phyloP scores from a whole-genome alignment of 768 basidiomycete genomes.

The Tricholoma furcatifolium region DNA sequence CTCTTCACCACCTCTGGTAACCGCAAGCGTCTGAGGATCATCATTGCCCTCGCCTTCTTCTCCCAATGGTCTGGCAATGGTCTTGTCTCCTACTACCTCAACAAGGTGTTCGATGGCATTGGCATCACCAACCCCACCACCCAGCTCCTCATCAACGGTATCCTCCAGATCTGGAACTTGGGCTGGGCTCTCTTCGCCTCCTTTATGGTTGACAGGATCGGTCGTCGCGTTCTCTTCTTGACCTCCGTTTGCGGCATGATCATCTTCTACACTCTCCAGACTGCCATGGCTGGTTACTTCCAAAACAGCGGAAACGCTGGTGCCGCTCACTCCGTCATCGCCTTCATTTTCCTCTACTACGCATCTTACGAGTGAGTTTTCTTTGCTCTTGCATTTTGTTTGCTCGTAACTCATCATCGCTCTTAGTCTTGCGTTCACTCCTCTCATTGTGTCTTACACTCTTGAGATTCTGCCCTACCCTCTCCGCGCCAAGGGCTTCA shows the following conservation, averaged over 20 bases:
- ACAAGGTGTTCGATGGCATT: conserved; percentile 65
- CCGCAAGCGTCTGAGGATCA: conserved; percentile 72
- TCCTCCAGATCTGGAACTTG: conserved; percentile 83
- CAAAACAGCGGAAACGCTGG: conserved; percentile 34
- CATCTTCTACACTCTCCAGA: conserved; percentile 67
- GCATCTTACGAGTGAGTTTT: conserved; percentile 67
- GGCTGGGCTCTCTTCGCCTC: conserved; percentile 58
- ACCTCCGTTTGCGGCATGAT: conserved; percentile 57
- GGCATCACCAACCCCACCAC: conserved; percentile 60
- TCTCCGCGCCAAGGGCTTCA: conserved; percentile 86
- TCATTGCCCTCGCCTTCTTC: conserved; percentile 78
- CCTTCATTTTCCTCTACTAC: conserved; percentile 83
- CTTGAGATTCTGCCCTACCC: conserved; percentile 85
- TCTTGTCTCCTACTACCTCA: conserved; percentile 82
- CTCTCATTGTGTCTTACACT: conserved; percentile 84
- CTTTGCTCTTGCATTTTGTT: background rate
- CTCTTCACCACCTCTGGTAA: conserved; percentile 70
- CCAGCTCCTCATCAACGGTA: conserved; percentile 82
- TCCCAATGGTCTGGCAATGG: conserved; percentile 88
- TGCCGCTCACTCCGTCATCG: conserved; percentile 73
- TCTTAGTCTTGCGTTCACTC: conserved; percentile 71
- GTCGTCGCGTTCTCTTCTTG: conserved; percentile 72
- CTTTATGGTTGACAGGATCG: conserved; percentile 60
- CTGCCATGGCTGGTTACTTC: conserved; percentile 61
- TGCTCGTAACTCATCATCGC: background rate